Percentiles rank a stretch among this genome's conserved stretches.
Conservation (phyloP, 2,329 filamentous ascomycete species). For the Aspergillus luchuensis region DNA sequence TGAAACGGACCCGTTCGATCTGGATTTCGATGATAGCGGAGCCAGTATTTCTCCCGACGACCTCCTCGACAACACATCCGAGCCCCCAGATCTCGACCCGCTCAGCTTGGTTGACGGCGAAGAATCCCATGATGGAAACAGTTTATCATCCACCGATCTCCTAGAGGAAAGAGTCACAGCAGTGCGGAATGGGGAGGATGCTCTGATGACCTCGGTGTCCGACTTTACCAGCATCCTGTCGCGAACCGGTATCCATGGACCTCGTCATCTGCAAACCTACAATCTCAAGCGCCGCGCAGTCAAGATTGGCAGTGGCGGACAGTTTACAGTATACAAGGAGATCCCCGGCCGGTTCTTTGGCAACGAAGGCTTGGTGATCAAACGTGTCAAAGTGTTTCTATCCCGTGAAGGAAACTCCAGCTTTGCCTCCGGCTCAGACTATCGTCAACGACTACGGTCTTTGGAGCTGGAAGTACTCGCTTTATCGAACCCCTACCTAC, state of each 20-base stretch:
- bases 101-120: conserved; percentile 5
- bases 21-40: background rate
- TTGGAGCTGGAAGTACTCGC: conserved; percentile 29
- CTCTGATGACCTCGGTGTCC: conserved; percentile 28
- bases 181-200: conserved; percentile 29
- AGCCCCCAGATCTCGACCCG: background rate
- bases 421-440: conserved; percentile 27
- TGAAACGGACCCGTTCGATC: background rate
- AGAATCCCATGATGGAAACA: conserved; percentile 3
- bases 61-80: background rate
- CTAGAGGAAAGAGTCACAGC: conserved; percentile 28
- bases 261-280: conserved; percentile 24
- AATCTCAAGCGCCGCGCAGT: conserved; percentile 26
- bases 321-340: conserved; percentile 33
- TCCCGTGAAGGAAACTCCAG: conserved; percentile 20
- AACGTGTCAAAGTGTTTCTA: conserved; percentile 31
- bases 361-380: conserved; percentile 29
- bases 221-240: conserved; percentile 32
- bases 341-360: background rate
- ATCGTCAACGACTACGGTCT: conserved; percentile 28
- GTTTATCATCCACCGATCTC: conserved; percentile 20
- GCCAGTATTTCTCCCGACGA: background rate
- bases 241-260: conserved; percentile 29
- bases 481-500: conserved; percentile 31
- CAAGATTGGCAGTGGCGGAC: conserved; percentile 29